These are phyloP conservation scores for Colletotrichum magnum DNA, from an alignment of 2,329 filamentous ascomycete genomes.

Conservation along the genomic window DNA sequence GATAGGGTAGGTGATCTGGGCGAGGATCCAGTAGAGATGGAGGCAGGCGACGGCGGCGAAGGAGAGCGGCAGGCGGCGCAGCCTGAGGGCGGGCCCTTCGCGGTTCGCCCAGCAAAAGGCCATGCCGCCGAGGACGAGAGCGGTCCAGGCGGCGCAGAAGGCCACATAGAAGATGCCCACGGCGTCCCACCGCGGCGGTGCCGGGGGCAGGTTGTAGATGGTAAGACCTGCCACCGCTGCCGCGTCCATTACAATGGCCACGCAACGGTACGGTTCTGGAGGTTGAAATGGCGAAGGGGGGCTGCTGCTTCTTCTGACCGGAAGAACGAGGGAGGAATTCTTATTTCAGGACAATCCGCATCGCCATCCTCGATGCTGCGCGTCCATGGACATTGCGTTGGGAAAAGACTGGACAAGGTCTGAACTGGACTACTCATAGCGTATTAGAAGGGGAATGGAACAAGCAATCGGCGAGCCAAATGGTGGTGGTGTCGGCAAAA, in stretches of 20 bases:
- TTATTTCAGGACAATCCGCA: constrained; percentile 2
- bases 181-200: constrained; percentile 46
- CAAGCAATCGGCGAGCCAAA: background rate
- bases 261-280: background rate
- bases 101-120: constrained; percentile 52
- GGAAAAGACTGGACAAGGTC: background rate
- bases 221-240: constrained; percentile 40
- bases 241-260: constrained; percentile 13
- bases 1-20: constrained; percentile 59
- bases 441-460: background rate
- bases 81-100: constrained; percentile 52
- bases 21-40: constrained; percentile 56
- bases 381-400: background rate
- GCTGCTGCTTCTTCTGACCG: background rate
- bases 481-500: constrained; percentile 9
- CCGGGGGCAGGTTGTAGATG: constrained; percentile 48
- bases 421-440: background rate
- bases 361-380: background rate
- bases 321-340: background rate
- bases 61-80: constrained; percentile 57
- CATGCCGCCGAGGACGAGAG: constrained; percentile 52
- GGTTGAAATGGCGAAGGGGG: background rate
- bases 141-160: constrained; percentile 47
- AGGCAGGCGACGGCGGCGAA: constrained; percentile 56
- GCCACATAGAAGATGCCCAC: constrained; percentile 49